Evolutionary conservation across 192 early-diverging fungal species (phyloP).

Genomic region (Coemansia sp.): DNA sequence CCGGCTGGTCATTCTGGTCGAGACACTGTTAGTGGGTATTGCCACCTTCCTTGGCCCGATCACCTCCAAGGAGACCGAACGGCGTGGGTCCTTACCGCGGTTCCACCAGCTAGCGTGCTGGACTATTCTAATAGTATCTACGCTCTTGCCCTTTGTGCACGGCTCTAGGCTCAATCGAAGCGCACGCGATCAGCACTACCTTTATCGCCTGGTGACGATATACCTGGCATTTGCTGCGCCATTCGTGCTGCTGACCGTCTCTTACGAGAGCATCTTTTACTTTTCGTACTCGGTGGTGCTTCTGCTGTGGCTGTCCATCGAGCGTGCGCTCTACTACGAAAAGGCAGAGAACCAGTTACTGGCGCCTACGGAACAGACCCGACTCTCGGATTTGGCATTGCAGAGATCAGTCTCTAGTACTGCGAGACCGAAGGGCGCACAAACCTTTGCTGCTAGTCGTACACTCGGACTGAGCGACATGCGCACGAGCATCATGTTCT

Average conservation of each 20-base stretch:
- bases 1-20: conserved; percentile 33
- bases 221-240: conserved; percentile 86
- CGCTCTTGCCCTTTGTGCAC: conserved; percentile 46
- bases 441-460: conserved; percentile 28
- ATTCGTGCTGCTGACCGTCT: conserved; percentile 86
- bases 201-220: conserved; percentile 78
- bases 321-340: conserved; percentile 59
- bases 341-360: conserved; percentile 43
- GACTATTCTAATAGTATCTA: conserved; percentile 41
- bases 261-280: conserved; percentile 90
- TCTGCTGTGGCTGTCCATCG: conserved; percentile 76
- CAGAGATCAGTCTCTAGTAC: neutral
- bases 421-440: neutral
- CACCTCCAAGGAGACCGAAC: conserved; percentile 37
- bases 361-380: conserved; percentile 28
- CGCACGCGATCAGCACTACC: conserved; percentile 67
- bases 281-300: conserved; percentile 74
- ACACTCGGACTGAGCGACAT: conserved; percentile 59
- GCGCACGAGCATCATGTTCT: conserved; percentile 71
- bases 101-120: conserved; percentile 47
- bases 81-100: conserved; percentile 44
- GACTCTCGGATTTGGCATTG: conserved; percentile 36
- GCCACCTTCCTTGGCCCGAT: conserved; percentile 47
- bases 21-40: conserved; percentile 45
- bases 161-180: conserved; percentile 46